These are phyloP conservation scores for Echinochloa phyllopogon DNA, from an alignment of 176 grass and related monocot species.

Conservation along the genomic window DNA sequence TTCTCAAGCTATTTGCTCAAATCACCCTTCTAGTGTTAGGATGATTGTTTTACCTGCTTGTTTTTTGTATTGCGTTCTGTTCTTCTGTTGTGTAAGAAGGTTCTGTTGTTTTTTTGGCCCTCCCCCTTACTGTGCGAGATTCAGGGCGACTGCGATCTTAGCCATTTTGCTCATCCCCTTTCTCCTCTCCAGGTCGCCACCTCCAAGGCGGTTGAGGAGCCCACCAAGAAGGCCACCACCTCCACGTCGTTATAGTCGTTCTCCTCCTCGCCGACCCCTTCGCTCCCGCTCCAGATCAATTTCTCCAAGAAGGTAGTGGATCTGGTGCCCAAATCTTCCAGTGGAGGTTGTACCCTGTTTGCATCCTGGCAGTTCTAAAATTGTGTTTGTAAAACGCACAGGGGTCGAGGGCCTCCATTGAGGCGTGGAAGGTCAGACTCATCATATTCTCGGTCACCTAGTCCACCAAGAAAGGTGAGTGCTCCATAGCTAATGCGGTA, in stretches of 20 bases:
- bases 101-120: neutral
- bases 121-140: neutral
- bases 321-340: neutral
- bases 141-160: too few relatives aligned
- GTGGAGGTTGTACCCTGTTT: neutral
- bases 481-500: neutral
- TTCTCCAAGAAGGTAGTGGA: slow-evolving; percentile 86
- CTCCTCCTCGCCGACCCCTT: slow-evolving; percentile 78
- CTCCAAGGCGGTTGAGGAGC: slow-evolving; percentile 89
- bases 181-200: slow-evolving; percentile 65
- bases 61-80: neutral
- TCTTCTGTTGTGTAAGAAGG: neutral
- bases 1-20: slow-evolving; percentile 6
- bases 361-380: neutral
- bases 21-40: neutral
- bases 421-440: slow-evolving; percentile 94
- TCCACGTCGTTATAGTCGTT: slow-evolving; percentile 67
- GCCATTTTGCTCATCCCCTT: neutral
- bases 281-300: slow-evolving; percentile 82
- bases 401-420: slow-evolving; percentile 76
- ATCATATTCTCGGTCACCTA: slow-evolving; percentile 87
- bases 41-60: slow-evolving; percentile 14
- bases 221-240: slow-evolving; percentile 94
- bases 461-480: slow-evolving; percentile 68
- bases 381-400: slow-evolving; percentile 50